These are phyloP conservation scores for Monascus ruber DNA, from an alignment of 2,329 filamentous ascomycete genomes.

Conservation along the genomic window DNA sequence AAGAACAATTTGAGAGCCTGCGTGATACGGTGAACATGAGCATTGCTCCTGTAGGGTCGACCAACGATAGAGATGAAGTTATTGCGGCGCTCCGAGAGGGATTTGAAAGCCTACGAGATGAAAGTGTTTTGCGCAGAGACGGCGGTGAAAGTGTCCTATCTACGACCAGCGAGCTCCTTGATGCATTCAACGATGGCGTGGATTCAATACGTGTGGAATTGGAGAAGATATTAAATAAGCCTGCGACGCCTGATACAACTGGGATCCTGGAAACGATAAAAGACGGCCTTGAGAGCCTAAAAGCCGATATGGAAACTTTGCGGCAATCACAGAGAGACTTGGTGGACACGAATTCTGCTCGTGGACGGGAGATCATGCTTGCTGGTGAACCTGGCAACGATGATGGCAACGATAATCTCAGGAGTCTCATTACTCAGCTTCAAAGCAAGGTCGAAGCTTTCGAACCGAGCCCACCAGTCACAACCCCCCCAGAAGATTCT, in stretches of 20 bases:
- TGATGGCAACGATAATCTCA: constrained; percentile 74
- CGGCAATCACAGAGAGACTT: constrained; percentile 43
- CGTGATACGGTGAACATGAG: constrained; percentile 46
- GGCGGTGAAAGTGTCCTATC: constrained; percentile 43
- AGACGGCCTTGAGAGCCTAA: constrained; percentile 64
- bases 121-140: constrained; percentile 43
- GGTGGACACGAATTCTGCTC: constrained; percentile 40
- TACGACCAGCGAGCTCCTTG: constrained; percentile 47
- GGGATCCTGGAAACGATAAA: constrained; percentile 84
- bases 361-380: constrained; percentile 47
- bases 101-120: constrained; percentile 35
- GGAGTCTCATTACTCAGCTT: constrained; percentile 70
- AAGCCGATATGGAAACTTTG: constrained; percentile 65
- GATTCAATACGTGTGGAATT: constrained; percentile 66
- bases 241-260: constrained; percentile 71
- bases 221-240: constrained; percentile 62
- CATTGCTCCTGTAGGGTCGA: constrained; percentile 36
- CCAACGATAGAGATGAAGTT: constrained; percentile 52
- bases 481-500: constrained; percentile 28
- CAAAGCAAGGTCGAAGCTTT: constrained; percentile 74
- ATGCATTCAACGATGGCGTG: constrained; percentile 57
- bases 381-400: constrained; percentile 43
- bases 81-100: constrained; percentile 40
- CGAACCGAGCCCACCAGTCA: constrained; percentile 37
- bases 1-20: constrained; percentile 50